phyloP scores from a whole-genome alignment of 2,329 filamentous ascomycete genomes.

The Ophiostoma sp. region DNA sequence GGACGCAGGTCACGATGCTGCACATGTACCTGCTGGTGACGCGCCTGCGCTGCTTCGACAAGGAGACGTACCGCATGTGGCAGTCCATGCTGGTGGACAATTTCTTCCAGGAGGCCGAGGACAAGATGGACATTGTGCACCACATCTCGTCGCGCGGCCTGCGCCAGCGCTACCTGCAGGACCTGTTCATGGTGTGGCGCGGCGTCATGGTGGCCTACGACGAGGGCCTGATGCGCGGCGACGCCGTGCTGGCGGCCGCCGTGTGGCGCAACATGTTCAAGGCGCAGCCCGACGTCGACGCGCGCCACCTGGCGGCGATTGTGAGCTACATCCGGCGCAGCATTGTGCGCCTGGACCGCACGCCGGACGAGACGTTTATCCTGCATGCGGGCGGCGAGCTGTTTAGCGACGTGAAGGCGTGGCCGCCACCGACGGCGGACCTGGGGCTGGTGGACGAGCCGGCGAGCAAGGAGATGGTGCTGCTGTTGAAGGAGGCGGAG shows the following conservation, averaged over 20 bases:
- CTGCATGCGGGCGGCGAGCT: slow-evolving; percentile 32
- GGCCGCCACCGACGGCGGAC: slow-evolving; percentile 36
- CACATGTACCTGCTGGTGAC: slow-evolving; percentile 91
- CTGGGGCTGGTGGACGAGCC: slow-evolving; percentile 40
- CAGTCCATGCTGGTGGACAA: slow-evolving; percentile 90
- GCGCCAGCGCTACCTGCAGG: slow-evolving; percentile 68
- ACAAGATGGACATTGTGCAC: slow-evolving; percentile 76
- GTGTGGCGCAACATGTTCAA: slow-evolving; percentile 94
- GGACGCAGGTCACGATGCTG: slow-evolving; percentile 93
- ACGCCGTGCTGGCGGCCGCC: slow-evolving; percentile 72
- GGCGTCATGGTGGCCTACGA: slow-evolving; percentile 80
- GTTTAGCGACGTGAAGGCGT: slow-evolving; percentile 37
- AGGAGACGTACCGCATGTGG: slow-evolving; percentile 65
- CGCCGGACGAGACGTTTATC: slow-evolving; percentile 42
- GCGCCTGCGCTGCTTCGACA: slow-evolving; percentile 72
- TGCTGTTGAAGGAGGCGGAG: slow-evolving; percentile 30
- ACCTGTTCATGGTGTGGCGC: slow-evolving; percentile 90
- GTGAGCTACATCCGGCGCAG: slow-evolving; percentile 53
- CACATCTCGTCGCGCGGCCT: slow-evolving; percentile 56
- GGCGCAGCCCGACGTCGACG: slow-evolving; percentile 50
- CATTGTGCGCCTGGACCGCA: slow-evolving; percentile 46
- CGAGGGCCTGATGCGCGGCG: slow-evolving; percentile 70
- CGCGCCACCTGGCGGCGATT: slow-evolving; percentile 47
- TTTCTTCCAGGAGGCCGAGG: slow-evolving; percentile 86
- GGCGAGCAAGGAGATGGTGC: slow-evolving; percentile 37